Conservation (phyloP, 345 rosid genomes). For the Tarenaya hassleriana region DNA sequence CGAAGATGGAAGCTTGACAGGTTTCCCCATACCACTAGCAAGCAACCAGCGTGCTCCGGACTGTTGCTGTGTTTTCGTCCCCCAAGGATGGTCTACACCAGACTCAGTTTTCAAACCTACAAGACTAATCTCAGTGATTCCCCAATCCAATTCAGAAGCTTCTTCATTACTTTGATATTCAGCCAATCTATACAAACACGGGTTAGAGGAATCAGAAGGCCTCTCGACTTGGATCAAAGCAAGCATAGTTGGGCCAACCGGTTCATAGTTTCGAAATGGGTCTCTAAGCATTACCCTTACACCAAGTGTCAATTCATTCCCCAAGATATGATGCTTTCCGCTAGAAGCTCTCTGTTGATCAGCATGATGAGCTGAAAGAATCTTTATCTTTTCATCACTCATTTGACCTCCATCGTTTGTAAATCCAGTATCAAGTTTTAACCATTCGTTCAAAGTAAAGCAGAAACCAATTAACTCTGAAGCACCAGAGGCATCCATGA, state of each 20-base stretch:
- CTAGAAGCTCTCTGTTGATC: conserved; percentile 23
- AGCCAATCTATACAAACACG: conserved; percentile 15
- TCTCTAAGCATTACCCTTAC: conserved; percentile 60
- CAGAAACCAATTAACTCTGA: conserved; percentile 39
- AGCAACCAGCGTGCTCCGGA: conserved; percentile 62
- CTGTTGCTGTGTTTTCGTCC: conserved; percentile 44
- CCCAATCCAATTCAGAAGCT: conserved; percentile 29
- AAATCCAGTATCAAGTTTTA: conserved; percentile 40
- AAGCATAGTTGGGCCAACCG: conserved; percentile 75
- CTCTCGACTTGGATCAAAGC: conserved; percentile 59
- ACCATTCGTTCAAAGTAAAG: conserved; percentile 59
- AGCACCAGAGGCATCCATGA: conserved; percentile 22
- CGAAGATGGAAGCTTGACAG: conserved; percentile 30
- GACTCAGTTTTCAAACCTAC: conserved; percentile 49
- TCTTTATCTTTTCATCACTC: conserved; percentile 22
- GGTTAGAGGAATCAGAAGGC: conserved; percentile 19
- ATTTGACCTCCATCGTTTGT: conserved; percentile 30
- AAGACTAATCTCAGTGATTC: conserved; percentile 43
- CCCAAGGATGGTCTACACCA: conserved; percentile 39
- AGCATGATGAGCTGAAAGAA: conserved; percentile 19
- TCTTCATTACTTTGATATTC: conserved; percentile 12
- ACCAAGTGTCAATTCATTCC: conserved; percentile 46
- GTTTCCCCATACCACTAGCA: conserved; percentile 45
- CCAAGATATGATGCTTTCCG: conserved; percentile 28
- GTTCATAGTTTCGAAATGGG: conserved; percentile 52